phyloP scores from a whole-genome alignment of 345 rosid genomes.

The Rhodamnia argentea region DNA sequence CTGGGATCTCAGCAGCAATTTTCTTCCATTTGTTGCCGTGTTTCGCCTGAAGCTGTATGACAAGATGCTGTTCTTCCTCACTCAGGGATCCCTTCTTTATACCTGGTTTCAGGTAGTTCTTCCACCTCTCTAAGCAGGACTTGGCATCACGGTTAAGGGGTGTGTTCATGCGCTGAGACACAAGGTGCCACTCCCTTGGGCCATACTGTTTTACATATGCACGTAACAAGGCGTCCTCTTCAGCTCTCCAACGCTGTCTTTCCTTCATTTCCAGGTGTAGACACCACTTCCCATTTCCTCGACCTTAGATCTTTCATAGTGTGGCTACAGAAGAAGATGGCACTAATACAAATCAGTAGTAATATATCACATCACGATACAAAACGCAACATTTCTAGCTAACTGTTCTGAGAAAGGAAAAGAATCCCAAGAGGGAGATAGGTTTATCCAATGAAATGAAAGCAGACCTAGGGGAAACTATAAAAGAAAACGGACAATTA shows the following conservation, averaged over 20 bases:
- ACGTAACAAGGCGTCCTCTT: conserved; percentile 82
- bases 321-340: conserved; percentile 14
- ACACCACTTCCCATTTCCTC: conserved; percentile 55
- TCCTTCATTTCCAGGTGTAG: conserved; percentile 84
- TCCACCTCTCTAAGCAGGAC: conserved; percentile 96
- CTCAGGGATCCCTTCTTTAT: conserved; percentile 93
- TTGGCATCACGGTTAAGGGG: conserved; percentile 83
- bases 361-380: not conserved
- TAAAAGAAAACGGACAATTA: not conserved
- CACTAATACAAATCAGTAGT: not conserved
- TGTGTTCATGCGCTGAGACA: conserved; percentile 85
- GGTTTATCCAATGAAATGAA: not conserved
- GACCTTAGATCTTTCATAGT: conserved; percentile 35
- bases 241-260: conserved; percentile 99
- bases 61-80: conserved; percentile 89
- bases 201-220: conserved; percentile 93
- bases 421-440: not conserved
- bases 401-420: not conserved
- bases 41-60: conserved; percentile 78
- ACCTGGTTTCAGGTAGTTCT: conserved; percentile 96
- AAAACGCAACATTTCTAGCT: not conserved
- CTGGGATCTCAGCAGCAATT: conserved; percentile 96
- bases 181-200: conserved; percentile 92
- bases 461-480: not conserved
- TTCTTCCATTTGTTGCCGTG: conserved; percentile 99